Evolutionary conservation across 305 asterid species (phyloP), one percentile per base, ranked within the genome.

Genomic region (Fraxinus paxiana): DNA sequence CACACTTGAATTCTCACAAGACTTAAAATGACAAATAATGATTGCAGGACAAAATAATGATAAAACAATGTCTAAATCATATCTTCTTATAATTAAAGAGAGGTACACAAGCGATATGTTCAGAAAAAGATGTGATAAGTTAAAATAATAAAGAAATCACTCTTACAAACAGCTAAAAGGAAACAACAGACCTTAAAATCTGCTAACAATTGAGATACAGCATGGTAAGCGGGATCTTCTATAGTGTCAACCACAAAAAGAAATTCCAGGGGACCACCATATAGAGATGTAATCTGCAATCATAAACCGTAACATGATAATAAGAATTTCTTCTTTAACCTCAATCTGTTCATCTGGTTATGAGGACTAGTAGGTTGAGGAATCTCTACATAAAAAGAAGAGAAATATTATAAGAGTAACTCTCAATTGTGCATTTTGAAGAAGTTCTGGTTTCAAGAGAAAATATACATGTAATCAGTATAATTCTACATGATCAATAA

Each of bases 241-340:
- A 86, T 89, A 86, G 97, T 92, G 63, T 96, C 98, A 80, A 96
- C 97, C 75, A 96, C 92, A 86, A 96, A 96, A 77, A 94, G 92
- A 86, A 94, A 96, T 83, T 96, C 97, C 88, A 92, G 38, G 15
- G 98, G 97, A 70, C 99, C 98, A 26, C 99, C 99, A 85, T 94
- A 94, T 81, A 96, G 89, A 84, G 96, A 92, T 63, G 99, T 96
- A 83, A 94, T 88, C 99, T 96, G 97, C 87, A 86, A 85, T 80
- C 79, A 86, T 56, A 61, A 80, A 83, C 74, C 69, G 69, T 59
- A 77, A 73, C 63, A 46, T 20, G 67, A 78, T 34, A 63, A 77
- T 85, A 61, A 73, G 72, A 3, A 38, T 77, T 81, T 70, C 82
- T 30, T 26, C 43, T 26, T 63, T 28, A 65, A 28, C 37, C 17